Evolutionary conservation across 805 yeast genomes (phyloP).

Genomic region (Cyberlindnera mrakii): DNA sequence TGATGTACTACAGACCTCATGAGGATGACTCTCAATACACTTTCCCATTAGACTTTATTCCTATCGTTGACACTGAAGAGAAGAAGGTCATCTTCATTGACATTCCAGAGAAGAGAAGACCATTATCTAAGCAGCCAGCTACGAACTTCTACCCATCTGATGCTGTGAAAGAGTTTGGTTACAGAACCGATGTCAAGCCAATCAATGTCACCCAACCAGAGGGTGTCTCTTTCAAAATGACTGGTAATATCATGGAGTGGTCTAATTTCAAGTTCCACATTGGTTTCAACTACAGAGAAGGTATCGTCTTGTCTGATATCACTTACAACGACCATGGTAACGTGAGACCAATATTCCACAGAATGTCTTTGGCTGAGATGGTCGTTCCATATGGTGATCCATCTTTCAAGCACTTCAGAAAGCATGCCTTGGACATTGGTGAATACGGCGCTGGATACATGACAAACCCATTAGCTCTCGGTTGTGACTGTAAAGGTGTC

Average conservation of each 20-base stretch:
- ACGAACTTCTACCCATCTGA: constrained; percentile 66
- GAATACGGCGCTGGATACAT: constrained; percentile 85
- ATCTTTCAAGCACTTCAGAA: constrained; percentile 75
- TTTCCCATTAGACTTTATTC: constrained; percentile 73
- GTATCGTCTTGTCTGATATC: constrained; percentile 71
- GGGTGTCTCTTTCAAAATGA: constrained; percentile 72
- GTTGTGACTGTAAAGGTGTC: constrained; percentile 84
- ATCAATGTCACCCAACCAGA: constrained; percentile 72
- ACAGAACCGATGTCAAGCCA: constrained; percentile 60
- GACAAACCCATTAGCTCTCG: constrained; percentile 72
- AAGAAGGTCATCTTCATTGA: constrained; percentile 67
- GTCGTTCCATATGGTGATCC: constrained; percentile 82
- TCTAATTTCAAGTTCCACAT: constrained; percentile 71
- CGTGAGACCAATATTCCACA: constrained; percentile 68
- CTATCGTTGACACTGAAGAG: constrained; percentile 70
- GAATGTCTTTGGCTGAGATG: constrained; percentile 76
- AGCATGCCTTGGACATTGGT: constrained; percentile 82
- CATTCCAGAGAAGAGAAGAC: constrained; percentile 69
- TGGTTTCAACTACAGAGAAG: constrained; percentile 84
- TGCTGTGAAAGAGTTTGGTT: constrained; percentile 55
- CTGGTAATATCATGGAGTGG: constrained; percentile 69
- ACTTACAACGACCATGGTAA: constrained; percentile 71
- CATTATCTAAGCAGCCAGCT: constrained; percentile 61
- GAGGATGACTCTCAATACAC: constrained; percentile 71
- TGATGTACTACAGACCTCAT: constrained; percentile 68